Base-by-base conservation (phyloP, 2,329 filamentous ascomycete species). In the Sarocladium oryzae region DNA sequence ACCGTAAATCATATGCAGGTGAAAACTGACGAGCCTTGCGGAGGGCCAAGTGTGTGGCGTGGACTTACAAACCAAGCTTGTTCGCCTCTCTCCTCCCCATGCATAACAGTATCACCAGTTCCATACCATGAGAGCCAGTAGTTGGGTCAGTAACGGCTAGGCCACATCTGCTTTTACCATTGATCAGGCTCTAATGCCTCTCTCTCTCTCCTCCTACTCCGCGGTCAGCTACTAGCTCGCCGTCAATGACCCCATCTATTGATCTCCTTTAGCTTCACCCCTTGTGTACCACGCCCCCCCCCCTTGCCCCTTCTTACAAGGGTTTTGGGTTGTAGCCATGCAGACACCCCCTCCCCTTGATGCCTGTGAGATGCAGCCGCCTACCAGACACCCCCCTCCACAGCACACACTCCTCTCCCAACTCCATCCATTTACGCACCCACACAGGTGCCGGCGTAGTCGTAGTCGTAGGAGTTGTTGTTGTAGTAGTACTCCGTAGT, bases 1-100 rank as follows among this genome's bases (percentile, higher is more conserved):
- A 48, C 43, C 43, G 43, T 24, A 16, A 48, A 48, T 48, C 43
- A 33, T 48, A 32, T 48, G 43, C 43, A 33, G 40, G 43, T 48
- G 43, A 48, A 33, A 48, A 48, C 26, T 48, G 43, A 48, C 40
- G 40, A 28, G 40, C 23, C 23, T 16, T 43, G 40, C 15, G 21
- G 16, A 20, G 23, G 37, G 8, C 16, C 18, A 18, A 26, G 40
- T 43, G 40, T 11, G 23, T 28, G 21, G 40, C 5, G 40, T 43
- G 40, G 40, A 24, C 23, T 43, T 26, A 15, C 21, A 43, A 28
- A 3, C n/a, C n/a, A 5, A 20, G 7, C 21, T 4, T 4, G 10
- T 10, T 43, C 40, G 40, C 21, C 40, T 43, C 11, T 20, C 16
- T 23, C 8, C 11, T 23, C 15, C 37, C 37, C 37, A 26, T 26